Evolutionary conservation across 2,329 filamentous ascomycete species (phyloP).

Genomic region (Knoxdaviesia proteae): DNA sequence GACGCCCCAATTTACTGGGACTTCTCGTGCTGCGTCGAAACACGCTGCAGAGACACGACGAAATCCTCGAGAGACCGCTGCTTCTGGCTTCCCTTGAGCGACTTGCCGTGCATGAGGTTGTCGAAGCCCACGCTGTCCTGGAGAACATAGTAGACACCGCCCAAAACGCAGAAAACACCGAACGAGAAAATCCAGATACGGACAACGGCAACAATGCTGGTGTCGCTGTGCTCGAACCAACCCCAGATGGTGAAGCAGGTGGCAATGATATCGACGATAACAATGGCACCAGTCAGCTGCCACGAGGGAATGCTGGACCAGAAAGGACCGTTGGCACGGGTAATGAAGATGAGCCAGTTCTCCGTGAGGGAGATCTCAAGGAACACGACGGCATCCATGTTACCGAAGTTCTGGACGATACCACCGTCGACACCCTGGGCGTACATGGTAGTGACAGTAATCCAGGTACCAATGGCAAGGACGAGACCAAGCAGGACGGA

Average conservation of each 20-base stretch:
- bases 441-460: conserved; percentile 73
- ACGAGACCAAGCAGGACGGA: conserved; percentile 66
- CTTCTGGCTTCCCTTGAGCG: conserved; percentile 60
- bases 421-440: conserved; percentile 43
- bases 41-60: conserved; percentile 73
- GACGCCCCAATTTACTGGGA: conserved; percentile 34
- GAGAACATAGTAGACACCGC: conserved; percentile 53
- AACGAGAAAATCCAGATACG: conserved; percentile 86
- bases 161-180: conserved; percentile 71
- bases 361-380: conserved; percentile 77
- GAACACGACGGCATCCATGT: conserved; percentile 65
- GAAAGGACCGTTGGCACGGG: conserved; percentile 78
- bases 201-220: conserved; percentile 65
- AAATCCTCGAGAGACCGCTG: conserved; percentile 79
- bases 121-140: conserved; percentile 67
- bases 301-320: conserved; percentile 79
- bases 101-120: conserved; percentile 85
- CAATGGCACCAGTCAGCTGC: conserved; percentile 60
- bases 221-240: conserved; percentile 48
- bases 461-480: conserved; percentile 70
- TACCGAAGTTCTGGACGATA: conserved; percentile 79
- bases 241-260: conserved; percentile 75
- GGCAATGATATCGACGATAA: conserved; percentile 64
- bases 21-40: conserved; percentile 84
- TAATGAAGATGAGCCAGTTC: conserved; percentile 96